Base-by-base conservation (phyloP, 1,284 basidiomycete genomes). In the Trichosporon faecale region DNA sequence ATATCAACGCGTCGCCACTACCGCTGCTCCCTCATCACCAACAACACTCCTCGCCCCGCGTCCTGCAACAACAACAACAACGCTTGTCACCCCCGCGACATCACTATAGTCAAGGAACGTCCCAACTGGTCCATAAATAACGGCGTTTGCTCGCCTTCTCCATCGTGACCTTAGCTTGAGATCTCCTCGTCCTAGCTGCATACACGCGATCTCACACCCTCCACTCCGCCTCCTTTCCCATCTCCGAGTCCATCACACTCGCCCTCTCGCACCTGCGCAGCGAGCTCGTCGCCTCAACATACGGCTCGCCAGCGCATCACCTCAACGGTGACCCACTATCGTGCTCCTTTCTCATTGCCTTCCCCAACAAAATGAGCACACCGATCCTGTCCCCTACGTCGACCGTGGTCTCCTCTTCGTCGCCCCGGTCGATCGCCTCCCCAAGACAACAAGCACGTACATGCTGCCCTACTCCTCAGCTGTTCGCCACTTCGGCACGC, bases 351-450 rank as follows among this genome's bases (percentile, higher is more conserved):
- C 29, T 61, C 31, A 33, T 3, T 18, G 12, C 31, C 18, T 33
- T 27, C 29, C 57, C 16, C 14, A 33, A 27, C 16, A 29, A n/a
- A 61, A 61, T 61, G 57, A 61, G 57, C 27, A 61, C 57, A 31
- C 57, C 57, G 16, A 31, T n/a, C 12, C 57, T 61, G 18, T 61
- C 57, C 23, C 57, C 57, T 7, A 61, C 57, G 6, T 31, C 57
- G 57, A 61, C 57, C 9, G 57, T 61, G 57, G 57, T 61, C 0
- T 61, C 57, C 29, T 33, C 57, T 31, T 61, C 57, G 29, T 61
- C 57, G 57, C 57, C 57, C 8, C 57, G 18, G 27, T 61, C 57
- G 57, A 61, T 61, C 29, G 33, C 29, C 29, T 33, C 29, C 57
- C 57, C 57, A 16, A 61, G 29, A 21, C 57, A 61, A 23, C n/a